Evolutionary conservation across 169 alveolate species (phyloP).

Genomic region (Plasmodium berghei): DNA sequence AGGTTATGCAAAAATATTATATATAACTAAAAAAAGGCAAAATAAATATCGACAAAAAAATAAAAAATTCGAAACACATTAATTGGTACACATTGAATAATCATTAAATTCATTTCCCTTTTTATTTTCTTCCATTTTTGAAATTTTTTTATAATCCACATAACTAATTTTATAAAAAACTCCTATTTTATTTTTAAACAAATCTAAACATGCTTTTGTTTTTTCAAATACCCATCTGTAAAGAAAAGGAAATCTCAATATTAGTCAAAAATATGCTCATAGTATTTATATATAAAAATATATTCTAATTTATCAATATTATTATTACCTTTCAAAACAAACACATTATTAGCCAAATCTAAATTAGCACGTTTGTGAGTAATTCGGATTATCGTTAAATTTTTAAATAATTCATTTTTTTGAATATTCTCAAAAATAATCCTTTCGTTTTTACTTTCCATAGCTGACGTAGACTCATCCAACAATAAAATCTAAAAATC

Average conservation of each 20-base stretch:
- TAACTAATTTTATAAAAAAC: not conserved
- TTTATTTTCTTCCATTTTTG: not conserved
- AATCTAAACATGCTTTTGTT: conserved; percentile 42
- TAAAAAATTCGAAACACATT: not conserved
- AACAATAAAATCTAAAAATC: conserved; percentile 81
- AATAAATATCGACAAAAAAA: conserved; percentile 1
- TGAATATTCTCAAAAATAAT: conserved; percentile 75
- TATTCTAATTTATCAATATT: not conserved
- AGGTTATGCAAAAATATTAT: conserved; percentile 68
- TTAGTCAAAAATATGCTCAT: not conserved
- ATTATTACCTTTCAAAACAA: conserved; percentile 40
- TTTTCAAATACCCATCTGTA: conserved; percentile 51
- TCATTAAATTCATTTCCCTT: not conserved
- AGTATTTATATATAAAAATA: no score
- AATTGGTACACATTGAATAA: not conserved
- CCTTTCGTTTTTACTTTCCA: conserved; percentile 81
- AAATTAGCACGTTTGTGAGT: conserved; percentile 64
- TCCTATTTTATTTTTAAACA: not conserved
- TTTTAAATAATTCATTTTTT: conserved; percentile 22
- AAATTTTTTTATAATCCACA: not conserved
- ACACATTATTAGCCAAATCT: conserved; percentile 40
- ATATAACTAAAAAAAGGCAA: conserved; percentile 18
- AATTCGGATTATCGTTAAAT: conserved; percentile 43
- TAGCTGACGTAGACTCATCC: conserved; percentile 94
- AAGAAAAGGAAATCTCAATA: conserved; percentile 1